These are phyloP conservation scores for Asterella californica DNA, from an alignment of 225 moss, liverwort and hornwort species.

Conservation along the genomic window DNA sequence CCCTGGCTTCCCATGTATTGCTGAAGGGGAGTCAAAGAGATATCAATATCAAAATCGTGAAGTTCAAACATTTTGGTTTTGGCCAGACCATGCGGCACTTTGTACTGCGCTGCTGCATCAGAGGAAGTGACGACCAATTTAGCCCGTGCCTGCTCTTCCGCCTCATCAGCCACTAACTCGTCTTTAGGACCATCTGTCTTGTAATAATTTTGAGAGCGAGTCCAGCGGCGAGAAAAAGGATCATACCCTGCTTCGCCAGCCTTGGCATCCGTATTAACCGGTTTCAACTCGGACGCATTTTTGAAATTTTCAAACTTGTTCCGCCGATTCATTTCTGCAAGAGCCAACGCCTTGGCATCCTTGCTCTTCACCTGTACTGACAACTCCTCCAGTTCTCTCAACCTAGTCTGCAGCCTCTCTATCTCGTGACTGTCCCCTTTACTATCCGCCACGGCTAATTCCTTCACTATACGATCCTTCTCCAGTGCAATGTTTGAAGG, in stretches of 20 bases:
- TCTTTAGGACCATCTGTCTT: conserved; percentile 67
- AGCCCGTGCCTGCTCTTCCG: conserved; percentile 32
- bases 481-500: conserved; percentile 87
- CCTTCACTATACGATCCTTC: conserved; percentile 72
- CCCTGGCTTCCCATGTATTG: conserved; percentile 72
- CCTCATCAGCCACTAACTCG: conserved; percentile 56
- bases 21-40: conserved; percentile 64
- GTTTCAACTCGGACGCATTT: conserved; percentile 92
- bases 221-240: conserved; percentile 99
- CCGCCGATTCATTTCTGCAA: conserved; percentile 96
- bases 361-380: conserved; percentile 75
- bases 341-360: conserved; percentile 88
- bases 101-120: conserved; percentile 41
- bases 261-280: conserved; percentile 91
- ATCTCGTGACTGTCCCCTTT: conserved; percentile 61
- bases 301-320: conserved; percentile 97
- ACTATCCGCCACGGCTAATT: conserved; percentile 59
- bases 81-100: conserved; percentile 57
- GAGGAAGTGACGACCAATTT: conserved; percentile 32
- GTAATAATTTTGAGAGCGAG: conserved; percentile 97
- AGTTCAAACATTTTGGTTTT: conserved; percentile 68
- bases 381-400: conserved; percentile 77
- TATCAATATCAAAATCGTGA: conserved; percentile 77
- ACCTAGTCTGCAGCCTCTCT: conserved; percentile 69
- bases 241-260: conserved; percentile 99